Conservation (phyloP, 108 stramenopile genomes). For the Skeletonema costatum region DNA sequence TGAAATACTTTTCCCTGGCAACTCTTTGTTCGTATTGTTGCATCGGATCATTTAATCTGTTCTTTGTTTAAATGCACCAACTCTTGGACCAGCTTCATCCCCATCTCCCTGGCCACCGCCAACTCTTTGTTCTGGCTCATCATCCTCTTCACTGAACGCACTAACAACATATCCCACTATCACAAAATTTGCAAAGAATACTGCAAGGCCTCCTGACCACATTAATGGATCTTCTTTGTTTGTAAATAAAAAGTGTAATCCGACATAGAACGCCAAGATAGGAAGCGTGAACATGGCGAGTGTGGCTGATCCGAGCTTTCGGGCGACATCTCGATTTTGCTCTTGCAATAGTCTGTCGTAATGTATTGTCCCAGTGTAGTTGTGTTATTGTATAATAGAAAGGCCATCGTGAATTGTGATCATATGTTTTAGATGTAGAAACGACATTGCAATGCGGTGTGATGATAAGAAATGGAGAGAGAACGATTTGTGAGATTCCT, state of each 20-base stretch:
- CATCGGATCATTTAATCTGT: constrained; percentile 25
- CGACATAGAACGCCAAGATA: constrained; percentile 41
- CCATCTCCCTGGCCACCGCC: constrained; percentile 19
- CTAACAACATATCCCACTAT: constrained; percentile 49
- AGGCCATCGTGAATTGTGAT: not conserved
- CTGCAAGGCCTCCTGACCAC: constrained; percentile 46
- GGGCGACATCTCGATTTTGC: constrained; percentile 46
- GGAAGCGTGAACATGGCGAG: constrained; percentile 47
- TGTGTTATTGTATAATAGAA: not conserved
- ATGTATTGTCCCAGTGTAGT: not conserved
- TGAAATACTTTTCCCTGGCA: not conserved
- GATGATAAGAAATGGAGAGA: constrained; percentile 1
- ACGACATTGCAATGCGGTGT: not conserved
- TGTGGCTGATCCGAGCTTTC: constrained; percentile 42
- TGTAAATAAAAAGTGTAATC: constrained; percentile 37
- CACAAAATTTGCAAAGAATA: constrained; percentile 43
- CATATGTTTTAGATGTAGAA: not conserved
- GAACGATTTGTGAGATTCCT: not conserved
- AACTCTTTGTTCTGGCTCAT: constrained; percentile 1
- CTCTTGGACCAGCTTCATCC: constrained; percentile 35
- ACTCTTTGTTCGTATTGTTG: not conserved
- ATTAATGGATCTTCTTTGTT: constrained; percentile 46
- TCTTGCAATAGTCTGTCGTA: constrained; percentile 34
- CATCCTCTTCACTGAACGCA: constrained; percentile 46
- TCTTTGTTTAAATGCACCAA: constrained; percentile 48